A percentile compares a stretch with the other conserved stretches of the same genome.
Evolutionary conservation across 176 grass and related monocot species (phyloP).

Genomic region (Cenchrus americanus): DNA sequence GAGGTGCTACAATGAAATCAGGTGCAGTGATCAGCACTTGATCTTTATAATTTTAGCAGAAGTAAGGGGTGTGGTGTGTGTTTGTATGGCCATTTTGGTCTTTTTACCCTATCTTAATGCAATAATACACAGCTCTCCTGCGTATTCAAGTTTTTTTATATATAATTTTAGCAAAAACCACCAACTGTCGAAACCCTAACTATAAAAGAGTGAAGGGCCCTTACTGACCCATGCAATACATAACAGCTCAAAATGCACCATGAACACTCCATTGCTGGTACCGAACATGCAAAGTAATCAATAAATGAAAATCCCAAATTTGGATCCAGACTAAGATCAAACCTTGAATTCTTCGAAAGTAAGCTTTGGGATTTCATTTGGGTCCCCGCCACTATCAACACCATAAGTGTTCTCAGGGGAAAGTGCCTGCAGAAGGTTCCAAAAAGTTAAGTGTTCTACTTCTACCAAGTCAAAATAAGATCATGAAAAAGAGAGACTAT

Average conservation of each 20-base stretch:
- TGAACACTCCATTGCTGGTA: neutral
- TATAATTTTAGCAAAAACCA: conserved; percentile 19
- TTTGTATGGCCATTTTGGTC: too few relatives aligned
- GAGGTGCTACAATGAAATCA: conserved; percentile 6
- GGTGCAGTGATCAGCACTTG: conserved; percentile 9
- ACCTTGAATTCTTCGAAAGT: conserved; percentile 99
- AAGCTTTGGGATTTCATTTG: conserved; percentile 95
- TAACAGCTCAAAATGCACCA: conserved; percentile 7
- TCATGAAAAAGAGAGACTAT: conserved; percentile 24
- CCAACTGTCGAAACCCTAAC: conserved; percentile 7
- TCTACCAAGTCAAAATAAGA: conserved; percentile 20
- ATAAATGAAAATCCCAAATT: conserved; percentile 25
- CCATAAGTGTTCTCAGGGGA: conserved; percentile 97
- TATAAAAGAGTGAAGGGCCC: conserved; percentile 5
- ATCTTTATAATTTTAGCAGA: conserved; percentile 12
- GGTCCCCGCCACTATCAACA: conserved; percentile 96
- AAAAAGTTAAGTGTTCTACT: conserved; percentile 12
- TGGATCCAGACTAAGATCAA: conserved; percentile 43
- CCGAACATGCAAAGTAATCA: conserved; percentile 1
- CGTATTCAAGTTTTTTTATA: too few relatives aligned
- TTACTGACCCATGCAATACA: neutral
- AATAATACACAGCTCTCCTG: too few relatives aligned
- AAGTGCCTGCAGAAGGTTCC: conserved; percentile 71
- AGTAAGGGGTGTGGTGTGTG: neutral
- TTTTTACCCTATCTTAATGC: too few relatives aligned